Percentiles rank a stretch among this genome's conserved stretches.
These are phyloP conservation scores for Epichloe aotearoae DNA, from an alignment of 2,329 filamentous ascomycete species.

Conservation along the genomic window DNA sequence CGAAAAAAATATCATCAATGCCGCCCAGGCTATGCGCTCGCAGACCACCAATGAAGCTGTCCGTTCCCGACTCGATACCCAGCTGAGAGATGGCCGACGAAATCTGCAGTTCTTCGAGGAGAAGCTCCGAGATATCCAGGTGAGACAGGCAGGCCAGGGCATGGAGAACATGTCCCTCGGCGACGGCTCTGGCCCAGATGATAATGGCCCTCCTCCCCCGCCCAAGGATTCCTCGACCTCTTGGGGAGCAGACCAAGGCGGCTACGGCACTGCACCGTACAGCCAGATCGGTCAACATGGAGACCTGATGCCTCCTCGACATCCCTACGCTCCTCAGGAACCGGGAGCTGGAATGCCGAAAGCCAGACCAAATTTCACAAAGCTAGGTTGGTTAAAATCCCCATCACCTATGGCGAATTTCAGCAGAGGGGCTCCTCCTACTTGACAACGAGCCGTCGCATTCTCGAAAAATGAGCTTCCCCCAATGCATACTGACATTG, in stretches of 20 bases:
- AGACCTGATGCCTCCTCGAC: conserved; percentile 67
- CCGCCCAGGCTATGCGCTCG: conserved; percentile 87
- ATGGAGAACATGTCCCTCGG: conserved; percentile 54
- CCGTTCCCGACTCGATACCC: conserved; percentile 77
- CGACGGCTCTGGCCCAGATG: conserved; percentile 25
- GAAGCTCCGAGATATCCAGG: conserved; percentile 74
- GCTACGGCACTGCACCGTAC: conserved; percentile 45
- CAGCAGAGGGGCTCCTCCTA: neutral
- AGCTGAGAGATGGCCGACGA: conserved; percentile 84
- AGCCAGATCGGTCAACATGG: conserved; percentile 50
- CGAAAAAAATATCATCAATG: conserved; percentile 89
- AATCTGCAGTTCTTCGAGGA: conserved; percentile 96
- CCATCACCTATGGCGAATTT: neutral
- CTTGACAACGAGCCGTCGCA: neutral
- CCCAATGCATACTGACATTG: neutral
- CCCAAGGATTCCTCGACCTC: conserved; percentile 52
- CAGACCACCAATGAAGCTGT: conserved; percentile 90
- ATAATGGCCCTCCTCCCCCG: conserved; percentile 42
- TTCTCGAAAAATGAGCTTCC: neutral
- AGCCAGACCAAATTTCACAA: conserved; percentile 80
- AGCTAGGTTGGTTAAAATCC: conserved; percentile 56
- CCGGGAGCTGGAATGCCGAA: conserved; percentile 58
- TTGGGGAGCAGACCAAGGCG: conserved; percentile 37
- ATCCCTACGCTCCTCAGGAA: conserved; percentile 59
- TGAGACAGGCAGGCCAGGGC: conserved; percentile 59